phyloP scores from a whole-genome alignment of 176 grass and related monocot species.

The Musa acuminata region DNA sequence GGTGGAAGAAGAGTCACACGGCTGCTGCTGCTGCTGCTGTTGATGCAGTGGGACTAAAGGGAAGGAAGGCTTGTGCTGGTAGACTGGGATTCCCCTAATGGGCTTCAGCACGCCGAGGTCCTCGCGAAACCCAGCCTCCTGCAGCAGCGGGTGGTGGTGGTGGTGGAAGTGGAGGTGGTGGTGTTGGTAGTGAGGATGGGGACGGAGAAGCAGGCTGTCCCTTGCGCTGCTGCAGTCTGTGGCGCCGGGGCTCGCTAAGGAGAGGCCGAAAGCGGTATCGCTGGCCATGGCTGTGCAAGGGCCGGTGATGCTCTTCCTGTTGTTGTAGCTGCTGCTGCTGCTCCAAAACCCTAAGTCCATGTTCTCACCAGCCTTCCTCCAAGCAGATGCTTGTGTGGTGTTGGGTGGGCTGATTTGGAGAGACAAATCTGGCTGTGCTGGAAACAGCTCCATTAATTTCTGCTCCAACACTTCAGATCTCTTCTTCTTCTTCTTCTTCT shows the following conservation, averaged over 20 bases:
- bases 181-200: neutral
- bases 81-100: slow-evolving; percentile 16
- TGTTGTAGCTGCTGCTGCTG: neutral
- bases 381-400: neutral
- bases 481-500: neutral
- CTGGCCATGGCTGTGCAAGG: neutral
- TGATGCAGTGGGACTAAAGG: neutral
- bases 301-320: neutral
- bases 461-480: neutral
- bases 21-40: neutral
- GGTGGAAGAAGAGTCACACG: neutral
- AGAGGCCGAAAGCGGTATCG: neutral
- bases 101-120: slow-evolving; percentile 6
- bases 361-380: neutral
- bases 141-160: neutral
- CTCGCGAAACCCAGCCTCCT: neutral
- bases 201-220: neutral
- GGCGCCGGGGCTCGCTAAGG: neutral
- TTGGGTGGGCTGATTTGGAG: slow-evolving; percentile 13
- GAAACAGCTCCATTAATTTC: slow-evolving; percentile 14
- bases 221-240: neutral
- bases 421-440: slow-evolving; percentile 11
- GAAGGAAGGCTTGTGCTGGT: neutral
- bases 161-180: slow-evolving; percentile 3
- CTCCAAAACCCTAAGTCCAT: slow-evolving; percentile 9